Base-by-base conservation (phyloP, 2,329 filamentous ascomycete genomes). In the Hirsutella rhossiliensis region DNA sequence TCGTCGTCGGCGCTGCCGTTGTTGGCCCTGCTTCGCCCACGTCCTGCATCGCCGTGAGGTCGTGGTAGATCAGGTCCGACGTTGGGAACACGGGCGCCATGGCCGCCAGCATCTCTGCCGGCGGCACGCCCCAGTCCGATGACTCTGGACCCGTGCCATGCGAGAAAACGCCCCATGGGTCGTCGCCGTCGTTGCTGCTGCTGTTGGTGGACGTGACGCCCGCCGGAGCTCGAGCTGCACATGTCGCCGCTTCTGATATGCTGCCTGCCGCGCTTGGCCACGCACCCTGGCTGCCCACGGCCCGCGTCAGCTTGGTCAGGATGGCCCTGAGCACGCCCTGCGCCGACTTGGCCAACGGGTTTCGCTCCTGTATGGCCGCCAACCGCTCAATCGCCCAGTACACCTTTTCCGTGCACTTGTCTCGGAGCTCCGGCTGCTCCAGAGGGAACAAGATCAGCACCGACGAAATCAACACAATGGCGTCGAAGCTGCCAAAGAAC, bases 401-500 rank as follows among this genome's bases (percentile, higher is more conserved):
- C 49, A 78, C 78, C 50, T 80, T 75, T 52, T 75, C 72, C 9
- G 73, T 56, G 0, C 71, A 68, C 20, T 62, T 62, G 4, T 65
- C 60, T 0, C 73, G 54, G 23, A 72, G 57, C 23, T 73, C 71
- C 3, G 60, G 54, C 44, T 78, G 71, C 51, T 80, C 75, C 19
- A 62, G 64, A 1, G 77, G 76, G 48, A 78, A 78, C 9, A 81
- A 55, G 30, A 81, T 79, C 54, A 75, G 79, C 29, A 80, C 72
- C 17, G 75, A 72, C 0, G 77, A 72, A 43, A 80, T 66, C 44
- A 81, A 64, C 15, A 81, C 74, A 18, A 80, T 71, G 13, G 78
- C 77, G 51, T 82, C 78, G 47, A 82, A 81, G 7, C 75, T 80
- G 43, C 75, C 75, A 43, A 78, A 79, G 55, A 80, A 80, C 4